Evolutionary conservation across 169 alveolate genomes (phyloP), one percentile per base, ranked within the genome.

Genomic region (Eimeria sp.): DNA sequence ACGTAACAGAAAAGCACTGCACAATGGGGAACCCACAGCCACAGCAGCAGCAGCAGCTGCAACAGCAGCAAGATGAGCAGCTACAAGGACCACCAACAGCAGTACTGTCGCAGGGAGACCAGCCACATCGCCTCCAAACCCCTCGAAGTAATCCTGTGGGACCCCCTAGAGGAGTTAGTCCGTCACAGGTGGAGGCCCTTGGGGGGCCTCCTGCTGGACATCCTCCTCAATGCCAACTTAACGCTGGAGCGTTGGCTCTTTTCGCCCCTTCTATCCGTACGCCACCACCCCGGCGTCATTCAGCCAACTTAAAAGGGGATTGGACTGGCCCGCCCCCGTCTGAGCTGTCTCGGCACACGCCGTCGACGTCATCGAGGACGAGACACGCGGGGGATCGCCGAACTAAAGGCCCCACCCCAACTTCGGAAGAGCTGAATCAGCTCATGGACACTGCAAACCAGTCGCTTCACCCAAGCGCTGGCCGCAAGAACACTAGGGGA

Each of bases 191-290:
- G 80, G 93, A 64, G 62, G n/a, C 83, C 46, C 68, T 66, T 25
- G 83, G 74, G 56, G 77, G 56, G 52, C 76, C 64, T 60, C 77
- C 74, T 56, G 77, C 40, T 40, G 62, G 16, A 60, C 66, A 23
- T 23, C 30, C 78, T 85, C 25, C 62, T 25, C 93, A 60, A 37
- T 64, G 80, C 74, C 93, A 62, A 54, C 80, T 64, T 54, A 60
- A 58, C 64, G 93, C 93, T 40, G 93, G 54, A 54, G 66, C 80
- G 33, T 58, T 85, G 93, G 93, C 93, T 52, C 80, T 85, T n/a
- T 85, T 85, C 54, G 93, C 82, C 23, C 93, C 93, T 52, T 85
- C 93, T 23, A 85, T 52, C 64, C 78, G 93, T 66, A 85, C 93
- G 66, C 93, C 93, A 4, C 80, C 93, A 33, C 78, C 78, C 49